Percentiles rank a stretch among this genome's conserved stretches.
Conservation (phyloP, 2,329 filamentous ascomycete species). For the Calonectria ilicicola region DNA sequence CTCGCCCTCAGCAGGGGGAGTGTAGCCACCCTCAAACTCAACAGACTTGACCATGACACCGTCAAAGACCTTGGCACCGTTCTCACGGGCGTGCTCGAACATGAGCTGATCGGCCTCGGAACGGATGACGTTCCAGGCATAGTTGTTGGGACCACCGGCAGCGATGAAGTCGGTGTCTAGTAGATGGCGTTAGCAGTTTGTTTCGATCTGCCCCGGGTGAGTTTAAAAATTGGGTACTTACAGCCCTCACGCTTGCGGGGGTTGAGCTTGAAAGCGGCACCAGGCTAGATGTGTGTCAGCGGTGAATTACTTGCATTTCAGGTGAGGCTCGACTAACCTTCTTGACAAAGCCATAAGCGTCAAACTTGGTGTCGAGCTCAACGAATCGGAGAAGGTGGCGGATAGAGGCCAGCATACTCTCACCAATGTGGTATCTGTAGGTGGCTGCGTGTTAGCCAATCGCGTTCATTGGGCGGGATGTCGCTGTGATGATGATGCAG, state of each 20-base stretch:
- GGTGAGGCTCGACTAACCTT: conserved; percentile 46
- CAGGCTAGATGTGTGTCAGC: conserved; percentile 30
- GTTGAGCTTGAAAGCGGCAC: conserved; percentile 55
- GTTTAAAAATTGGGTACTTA: conserved; percentile 32
- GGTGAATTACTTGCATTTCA: not conserved
- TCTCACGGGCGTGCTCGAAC: conserved; percentile 54
- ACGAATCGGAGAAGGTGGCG: conserved; percentile 58
- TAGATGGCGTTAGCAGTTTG: not conserved
- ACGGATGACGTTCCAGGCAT: conserved; percentile 60
- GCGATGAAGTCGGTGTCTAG: conserved; percentile 56
- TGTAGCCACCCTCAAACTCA: conserved; percentile 41
- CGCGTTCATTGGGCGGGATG: not conserved
- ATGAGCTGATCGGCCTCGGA: conserved; percentile 59
- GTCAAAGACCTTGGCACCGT: conserved; percentile 56
- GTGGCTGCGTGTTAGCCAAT: not conserved
- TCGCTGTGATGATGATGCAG: not conserved
- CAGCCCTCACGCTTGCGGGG: conserved; percentile 46
- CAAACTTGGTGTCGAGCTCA: conserved; percentile 54
- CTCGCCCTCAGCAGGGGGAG: not conserved
- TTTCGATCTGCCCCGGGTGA: not conserved
- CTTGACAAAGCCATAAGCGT: conserved; percentile 52
- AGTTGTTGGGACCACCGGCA: conserved; percentile 50
- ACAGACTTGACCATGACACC: conserved; percentile 50
- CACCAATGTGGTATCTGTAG: conserved; percentile 52
- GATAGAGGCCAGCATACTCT: conserved; percentile 52